Base-by-base conservation (phyloP, 192 early-diverging fungal species). In the Coemansia sp. region DNA sequence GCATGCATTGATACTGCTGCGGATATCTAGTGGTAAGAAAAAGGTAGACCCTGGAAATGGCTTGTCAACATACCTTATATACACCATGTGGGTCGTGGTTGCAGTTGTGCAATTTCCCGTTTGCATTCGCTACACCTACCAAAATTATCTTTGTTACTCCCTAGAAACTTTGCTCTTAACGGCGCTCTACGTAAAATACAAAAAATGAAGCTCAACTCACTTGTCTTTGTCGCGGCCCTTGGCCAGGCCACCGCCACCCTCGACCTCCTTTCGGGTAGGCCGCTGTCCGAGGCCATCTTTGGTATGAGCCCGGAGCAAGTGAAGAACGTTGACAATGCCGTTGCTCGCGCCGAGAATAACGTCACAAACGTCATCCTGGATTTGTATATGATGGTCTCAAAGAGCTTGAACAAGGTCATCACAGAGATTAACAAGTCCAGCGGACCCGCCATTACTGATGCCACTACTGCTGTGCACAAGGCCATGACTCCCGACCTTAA, bases 221-320 rank as follows among this genome's bases (percentile, higher is more conserved):
- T 77, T 61, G 69, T 66, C 40, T 33, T 82, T 44, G 68, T 54
- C 35, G 74, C 64, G 44, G 63, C 67, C 14, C 62, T 73, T 37
- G 68, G 80, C 27, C 68, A 77, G 51, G 69, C 80, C 41, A 64
- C 80, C 7, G 80, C 80, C 36, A 77, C 75, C 17, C 68, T 83
- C 10, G 80, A 83, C 48, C 59, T 77, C 8, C 67, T 74, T 13
- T 61, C 80, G 4, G 80, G 80, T 37, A 83, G 72, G 42, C 80
- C 74, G 1, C 48, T 83, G 50, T 83, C 80, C 5, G 80, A 83
- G 68, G 72, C 80, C 1, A 68, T 83, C 65, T 83, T 83, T 64
- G 80, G 80, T 7, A 63, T 83, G 54, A 77, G 66, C 40, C 36
- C 72, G 4, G 66, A 76, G 42, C 80, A 83, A 63, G 80, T 83